phyloP scores from a whole-genome alignment of 768 basidiomycete genomes.

The Tephrocybe rancida region DNA sequence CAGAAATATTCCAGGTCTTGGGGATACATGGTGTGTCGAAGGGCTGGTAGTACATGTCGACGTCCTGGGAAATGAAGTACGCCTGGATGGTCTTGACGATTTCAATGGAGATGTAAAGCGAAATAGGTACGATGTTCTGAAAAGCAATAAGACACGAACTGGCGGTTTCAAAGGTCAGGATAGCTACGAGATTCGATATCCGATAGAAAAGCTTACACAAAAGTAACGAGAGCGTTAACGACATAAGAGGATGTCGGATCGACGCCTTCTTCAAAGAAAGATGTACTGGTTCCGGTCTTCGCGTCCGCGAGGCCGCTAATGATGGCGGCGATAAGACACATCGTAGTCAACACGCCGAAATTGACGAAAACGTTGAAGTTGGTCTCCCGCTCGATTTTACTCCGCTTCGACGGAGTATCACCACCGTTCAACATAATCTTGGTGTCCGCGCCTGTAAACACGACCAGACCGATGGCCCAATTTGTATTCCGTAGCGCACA shows the following conservation, averaged over 20 bases:
- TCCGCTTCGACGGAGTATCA: constrained; percentile 93
- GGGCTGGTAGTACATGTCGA: constrained; percentile 94
- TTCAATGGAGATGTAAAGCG: constrained; percentile 96
- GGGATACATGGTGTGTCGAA: constrained; percentile 90
- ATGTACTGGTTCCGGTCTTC: constrained; percentile 60
- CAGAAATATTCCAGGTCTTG: constrained; percentile 98
- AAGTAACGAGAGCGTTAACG: constrained; percentile 85
- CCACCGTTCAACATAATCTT: constrained; percentile 94
- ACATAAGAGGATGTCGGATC: constrained; percentile 62
- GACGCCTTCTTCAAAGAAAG: constrained; percentile 69
- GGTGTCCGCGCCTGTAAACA: constrained; percentile 91
- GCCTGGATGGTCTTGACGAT: constrained; percentile 98
- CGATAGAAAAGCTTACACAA: constrained; percentile 64
- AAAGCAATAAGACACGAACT: constrained; percentile 95
- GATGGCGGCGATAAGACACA: constrained; percentile 79
- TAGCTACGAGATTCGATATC: neutral
- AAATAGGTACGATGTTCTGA: constrained; percentile 96
- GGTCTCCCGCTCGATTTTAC: constrained; percentile 97
- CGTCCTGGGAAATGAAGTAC: constrained; percentile 93
- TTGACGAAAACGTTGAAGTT: constrained; percentile 98
- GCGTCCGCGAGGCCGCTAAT: constrained; percentile 75
- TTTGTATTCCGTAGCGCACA: constrained; percentile 87
- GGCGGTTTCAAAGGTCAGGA: constrained; percentile 14
- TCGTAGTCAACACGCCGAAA: constrained; percentile 73
- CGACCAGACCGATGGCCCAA: constrained; percentile 94